phyloP scores from a whole-genome alignment of 352 stramenopile species.

The Globisporangium nunn region DNA sequence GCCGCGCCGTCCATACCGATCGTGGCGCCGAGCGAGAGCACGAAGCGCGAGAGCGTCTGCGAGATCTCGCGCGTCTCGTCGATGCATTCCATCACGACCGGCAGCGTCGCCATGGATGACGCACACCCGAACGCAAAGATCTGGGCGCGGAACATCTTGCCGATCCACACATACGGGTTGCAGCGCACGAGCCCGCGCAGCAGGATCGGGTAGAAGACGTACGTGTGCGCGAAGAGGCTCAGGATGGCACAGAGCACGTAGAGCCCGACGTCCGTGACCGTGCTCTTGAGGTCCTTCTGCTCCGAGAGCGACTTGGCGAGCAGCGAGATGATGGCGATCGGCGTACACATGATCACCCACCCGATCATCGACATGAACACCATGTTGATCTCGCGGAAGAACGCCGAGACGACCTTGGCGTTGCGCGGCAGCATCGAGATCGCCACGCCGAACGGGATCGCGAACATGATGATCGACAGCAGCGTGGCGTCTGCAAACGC shows the following conservation, averaged over 20 bases:
- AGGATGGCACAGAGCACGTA: constrained; percentile 15
- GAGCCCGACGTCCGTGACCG: constrained; percentile 8
- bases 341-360: constrained; percentile 36
- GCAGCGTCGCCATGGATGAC: constrained; percentile 21
- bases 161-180: constrained; percentile 18
- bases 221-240: constrained; percentile 11
- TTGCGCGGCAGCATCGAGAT: constrained; percentile 10
- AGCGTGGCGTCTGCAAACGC: constrained; percentile 29
- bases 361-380: constrained; percentile 41
- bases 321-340: constrained; percentile 32
- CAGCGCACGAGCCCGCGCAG: constrained; percentile 10
- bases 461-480: constrained; percentile 46
- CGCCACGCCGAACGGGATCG: constrained; percentile 28
- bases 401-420: constrained; percentile 10
- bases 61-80: constrained; percentile 54
- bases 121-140: constrained; percentile 30
- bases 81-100: constrained; percentile 44
- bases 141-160: constrained; percentile 17
- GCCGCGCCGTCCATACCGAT: constrained; percentile 30
- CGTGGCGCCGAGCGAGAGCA: constrained; percentile 55
- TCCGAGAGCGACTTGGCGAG: constrained; percentile 21
- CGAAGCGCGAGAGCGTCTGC: constrained; percentile 39
- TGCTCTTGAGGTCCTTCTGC: constrained; percentile 17
- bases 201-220: constrained; percentile 20
- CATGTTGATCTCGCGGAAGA: constrained; percentile 33